Evolutionary conservation across 108 stramenopile genomes (phyloP), one percentile per base, ranked within the genome.

Genomic region (Skeletonema menzelii): DNA sequence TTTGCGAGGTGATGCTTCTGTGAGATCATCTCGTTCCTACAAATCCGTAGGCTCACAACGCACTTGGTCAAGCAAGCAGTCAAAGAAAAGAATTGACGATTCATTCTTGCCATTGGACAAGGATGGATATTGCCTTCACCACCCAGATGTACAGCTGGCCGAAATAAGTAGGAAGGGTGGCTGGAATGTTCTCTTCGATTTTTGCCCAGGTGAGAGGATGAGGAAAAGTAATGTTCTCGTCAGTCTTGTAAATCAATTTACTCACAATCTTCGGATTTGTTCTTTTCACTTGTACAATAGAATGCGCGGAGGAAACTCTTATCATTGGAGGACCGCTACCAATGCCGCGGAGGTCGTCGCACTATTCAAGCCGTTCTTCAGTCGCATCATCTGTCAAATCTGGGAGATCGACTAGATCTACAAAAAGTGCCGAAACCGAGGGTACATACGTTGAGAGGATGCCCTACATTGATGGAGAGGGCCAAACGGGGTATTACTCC

Each of bases 141-240:
- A 73, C 19, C 63, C 72, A 19, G 72, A 65, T 56, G 64, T 73
- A 8, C 72, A 65, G 27, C 32, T 73, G 26, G 72, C 72, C 13
- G 65, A 65, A 26, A 14, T 65, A 15, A 22, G 63, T 28, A 64
- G 46, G 32, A 63, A 53, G 24, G 64, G 72, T 17, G 72, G 34
- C 0, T 73, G 72, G 72, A 64, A 73, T 20, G 56, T 73, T 1
- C 26, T 73, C 7, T 26, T 73, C 42, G 72, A 73, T 65, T 73
- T 73, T 27, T 73, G 72, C 19, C 72, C 72, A n/a, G 72, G 67
- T 68, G 27, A 14, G 65, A 24, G 3, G 1, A 11, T 4, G 8
- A 14, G 15, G n/a, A 15, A 15, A 4, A 35, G 3, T 3, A 12
- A 14, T 35, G 4, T 30, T n/a, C 3, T 15, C 15, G 44, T 22